A percentile compares a stretch with the other conserved stretches of the same genome.
Conservation (phyloP, 306 rosid species). For the Cucumis sativus region DNA sequence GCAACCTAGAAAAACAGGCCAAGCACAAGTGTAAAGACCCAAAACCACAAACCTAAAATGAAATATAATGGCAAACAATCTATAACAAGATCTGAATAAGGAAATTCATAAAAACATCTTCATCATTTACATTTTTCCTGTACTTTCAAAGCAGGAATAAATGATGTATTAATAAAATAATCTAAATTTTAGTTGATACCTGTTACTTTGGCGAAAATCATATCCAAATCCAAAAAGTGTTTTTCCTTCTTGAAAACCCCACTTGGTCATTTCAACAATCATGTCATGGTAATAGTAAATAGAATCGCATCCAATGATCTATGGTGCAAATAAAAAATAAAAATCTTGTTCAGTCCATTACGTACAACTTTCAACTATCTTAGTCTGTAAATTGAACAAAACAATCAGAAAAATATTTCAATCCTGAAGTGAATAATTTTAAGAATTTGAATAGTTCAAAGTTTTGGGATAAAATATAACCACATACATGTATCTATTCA, state of each 20-base stretch:
- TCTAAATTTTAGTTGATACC: slow-evolving; percentile 34
- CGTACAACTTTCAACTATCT: background rate
- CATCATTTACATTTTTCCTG: background rate
- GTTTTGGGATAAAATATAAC: background rate
- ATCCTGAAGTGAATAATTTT: background rate
- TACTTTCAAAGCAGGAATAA: background rate
- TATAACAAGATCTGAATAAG: background rate
- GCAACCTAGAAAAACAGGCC: slow-evolving; percentile 45
- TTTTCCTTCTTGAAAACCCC: slow-evolving; percentile 91
- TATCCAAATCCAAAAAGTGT: slow-evolving; percentile 97
- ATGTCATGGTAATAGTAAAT: slow-evolving; percentile 84
- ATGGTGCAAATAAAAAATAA: slow-evolving; percentile 13
- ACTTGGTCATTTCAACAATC: slow-evolving; percentile 72
- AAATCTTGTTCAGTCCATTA: background rate
- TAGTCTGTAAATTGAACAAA: background rate
- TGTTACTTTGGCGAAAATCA: slow-evolving; percentile 98
- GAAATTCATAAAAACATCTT: background rate
- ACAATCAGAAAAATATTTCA: background rate
- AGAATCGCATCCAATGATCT: slow-evolving; percentile 71
- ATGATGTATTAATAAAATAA: background rate
- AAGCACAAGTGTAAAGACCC: background rate
- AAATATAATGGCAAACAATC: background rate
- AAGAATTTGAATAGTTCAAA: background rate
- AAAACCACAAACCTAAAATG: background rate
- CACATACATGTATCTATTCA: background rate